Percentiles rank a stretch among this genome's conserved stretches.
Evolutionary conservation across 2,329 filamentous ascomycete genomes (phyloP).

Genomic region (Penicillium hordei): DNA sequence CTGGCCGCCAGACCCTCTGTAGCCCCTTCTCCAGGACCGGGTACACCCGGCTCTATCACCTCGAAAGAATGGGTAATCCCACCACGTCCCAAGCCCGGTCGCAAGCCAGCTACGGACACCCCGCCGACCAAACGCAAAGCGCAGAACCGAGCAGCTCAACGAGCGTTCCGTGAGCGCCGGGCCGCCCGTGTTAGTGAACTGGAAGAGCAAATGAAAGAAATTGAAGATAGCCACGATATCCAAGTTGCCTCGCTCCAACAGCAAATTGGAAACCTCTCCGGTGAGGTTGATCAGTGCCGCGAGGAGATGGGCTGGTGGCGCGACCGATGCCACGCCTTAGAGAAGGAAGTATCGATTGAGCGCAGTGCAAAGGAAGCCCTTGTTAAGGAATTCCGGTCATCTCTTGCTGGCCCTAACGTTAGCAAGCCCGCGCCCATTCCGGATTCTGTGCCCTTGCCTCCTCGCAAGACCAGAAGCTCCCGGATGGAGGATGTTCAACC

Average conservation of each 20-base stretch:
- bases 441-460: slow-evolving; percentile 45
- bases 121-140: slow-evolving; percentile 90
- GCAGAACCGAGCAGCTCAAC: slow-evolving; percentile 88
- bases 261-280: slow-evolving; percentile 57
- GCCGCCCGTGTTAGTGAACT: slow-evolving; percentile 77
- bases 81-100: slow-evolving; percentile 81
- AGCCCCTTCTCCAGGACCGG: slow-evolving; percentile 41
- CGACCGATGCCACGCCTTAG: slow-evolving; percentile 60
- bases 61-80: slow-evolving; percentile 85
- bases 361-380: slow-evolving; percentile 46
- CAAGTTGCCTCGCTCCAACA: slow-evolving; percentile 55
- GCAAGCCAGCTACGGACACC: slow-evolving; percentile 91
- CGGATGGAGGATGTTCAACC: slow-evolving; percentile 22
- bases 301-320: slow-evolving; percentile 50
- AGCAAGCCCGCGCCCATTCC: slow-evolving; percentile 22
- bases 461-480: slow-evolving; percentile 24
- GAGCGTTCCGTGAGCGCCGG: slow-evolving; percentile 83
- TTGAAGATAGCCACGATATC: slow-evolving; percentile 49
- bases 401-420: slow-evolving; percentile 22
- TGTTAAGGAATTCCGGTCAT: slow-evolving; percentile 43
- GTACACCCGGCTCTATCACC: slow-evolving; percentile 59
- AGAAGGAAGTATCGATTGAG: slow-evolving; percentile 58
- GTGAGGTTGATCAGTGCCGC: slow-evolving; percentile 65
- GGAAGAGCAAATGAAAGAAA: slow-evolving; percentile 51
- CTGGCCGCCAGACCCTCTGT: slow-evolving; percentile 42